These are phyloP conservation scores for Ceratobasidium theobromae DNA, from an alignment of 1,284 basidiomycete genomes.

Conservation along the genomic window DNA sequence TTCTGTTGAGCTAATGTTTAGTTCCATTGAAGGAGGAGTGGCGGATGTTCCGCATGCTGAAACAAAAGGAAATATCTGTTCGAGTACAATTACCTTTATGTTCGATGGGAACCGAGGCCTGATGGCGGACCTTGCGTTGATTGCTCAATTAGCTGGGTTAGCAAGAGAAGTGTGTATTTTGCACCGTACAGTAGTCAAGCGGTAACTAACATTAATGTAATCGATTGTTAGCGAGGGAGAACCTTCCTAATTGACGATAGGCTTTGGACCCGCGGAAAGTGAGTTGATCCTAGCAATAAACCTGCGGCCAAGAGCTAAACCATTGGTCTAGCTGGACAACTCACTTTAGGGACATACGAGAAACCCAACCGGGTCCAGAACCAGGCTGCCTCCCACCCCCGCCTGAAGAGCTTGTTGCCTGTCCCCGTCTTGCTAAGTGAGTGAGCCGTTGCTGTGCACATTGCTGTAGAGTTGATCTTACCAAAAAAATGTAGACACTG, in stretches of 20 bases:
- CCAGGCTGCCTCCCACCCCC: conserved; percentile 62
- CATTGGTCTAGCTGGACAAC: conserved; percentile 57
- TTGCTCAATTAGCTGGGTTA: conserved; percentile 64
- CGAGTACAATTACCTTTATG: conserved; percentile 66
- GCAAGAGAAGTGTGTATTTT: conserved; percentile 56
- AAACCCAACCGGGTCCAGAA: conserved; percentile 62
- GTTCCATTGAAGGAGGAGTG: conserved; percentile 38
- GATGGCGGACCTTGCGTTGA: conserved; percentile 60
- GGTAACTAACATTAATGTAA: background rate
- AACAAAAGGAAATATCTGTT: conserved; percentile 48
- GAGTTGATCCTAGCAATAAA: conserved; percentile 39
- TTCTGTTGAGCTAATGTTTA: background rate
- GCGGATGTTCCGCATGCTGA: conserved; percentile 54
- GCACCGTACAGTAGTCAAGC: background rate
- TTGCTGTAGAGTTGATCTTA: conserved; percentile 31
- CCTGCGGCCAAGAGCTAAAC: background rate
- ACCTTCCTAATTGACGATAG: conserved; percentile 59
- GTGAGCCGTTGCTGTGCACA: conserved; percentile 35
- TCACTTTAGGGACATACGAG: conserved; percentile 60
- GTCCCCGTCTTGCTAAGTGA: conserved; percentile 63
- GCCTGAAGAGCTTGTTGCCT: conserved; percentile 70
- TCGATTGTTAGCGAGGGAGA: conserved; percentile 47
- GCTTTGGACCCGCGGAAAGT: conserved; percentile 71
- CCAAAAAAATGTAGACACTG: conserved; percentile 53
- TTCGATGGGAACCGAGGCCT: conserved; percentile 65